A percentile compares a stretch with the other conserved stretches of the same genome.
Conservation (phyloP, 306 rosid genomes). For the Chamaecrista fasciculata region DNA sequence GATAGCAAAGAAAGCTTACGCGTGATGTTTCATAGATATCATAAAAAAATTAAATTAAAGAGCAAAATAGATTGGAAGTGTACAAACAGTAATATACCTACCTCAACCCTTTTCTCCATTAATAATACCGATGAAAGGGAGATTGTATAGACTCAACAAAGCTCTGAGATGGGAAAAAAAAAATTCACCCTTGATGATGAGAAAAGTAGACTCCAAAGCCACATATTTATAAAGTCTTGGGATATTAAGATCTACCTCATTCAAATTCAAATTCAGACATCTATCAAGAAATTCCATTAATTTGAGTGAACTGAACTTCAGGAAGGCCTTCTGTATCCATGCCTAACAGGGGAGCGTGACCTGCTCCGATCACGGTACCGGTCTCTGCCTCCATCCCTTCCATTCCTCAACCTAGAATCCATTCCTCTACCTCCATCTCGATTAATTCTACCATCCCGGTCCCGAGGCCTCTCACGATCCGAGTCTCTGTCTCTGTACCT, state of each 20-base stretch:
- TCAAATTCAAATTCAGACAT: conserved; percentile 76
- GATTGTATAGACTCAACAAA: conserved; percentile 81
- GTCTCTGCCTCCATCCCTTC: conserved; percentile 83
- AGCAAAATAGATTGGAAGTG: conserved; percentile 40
- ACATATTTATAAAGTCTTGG: conserved; percentile 66
- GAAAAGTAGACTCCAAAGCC: conserved; percentile 58
- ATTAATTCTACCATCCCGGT: conserved; percentile 63
- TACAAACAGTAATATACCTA: conserved; percentile 75
- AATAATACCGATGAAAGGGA: conserved; percentile 78
- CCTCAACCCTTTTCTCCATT: conserved; percentile 89
- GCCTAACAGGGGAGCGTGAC: conserved; percentile 86
- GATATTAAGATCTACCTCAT: conserved; percentile 88
- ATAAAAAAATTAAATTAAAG: conserved; percentile 39
- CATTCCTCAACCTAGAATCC: conserved; percentile 76
- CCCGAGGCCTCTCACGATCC: conserved; percentile 74
- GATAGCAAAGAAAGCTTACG: conserved; percentile 38
- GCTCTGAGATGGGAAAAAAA: conserved; percentile 84
- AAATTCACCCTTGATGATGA: conserved; percentile 74
- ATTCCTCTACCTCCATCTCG: conserved; percentile 72
- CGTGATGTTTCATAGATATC: conserved; percentile 46
- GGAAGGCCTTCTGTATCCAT: conserved; percentile 65
- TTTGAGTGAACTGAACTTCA: conserved; percentile 70
- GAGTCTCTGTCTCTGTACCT: conserved; percentile 70
- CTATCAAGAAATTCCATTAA: conserved; percentile 64
- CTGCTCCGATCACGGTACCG: conserved; percentile 76